Evolutionary conservation across 805 yeast genomes (phyloP).

Genomic region (Saccharomycopsis amapae): DNA sequence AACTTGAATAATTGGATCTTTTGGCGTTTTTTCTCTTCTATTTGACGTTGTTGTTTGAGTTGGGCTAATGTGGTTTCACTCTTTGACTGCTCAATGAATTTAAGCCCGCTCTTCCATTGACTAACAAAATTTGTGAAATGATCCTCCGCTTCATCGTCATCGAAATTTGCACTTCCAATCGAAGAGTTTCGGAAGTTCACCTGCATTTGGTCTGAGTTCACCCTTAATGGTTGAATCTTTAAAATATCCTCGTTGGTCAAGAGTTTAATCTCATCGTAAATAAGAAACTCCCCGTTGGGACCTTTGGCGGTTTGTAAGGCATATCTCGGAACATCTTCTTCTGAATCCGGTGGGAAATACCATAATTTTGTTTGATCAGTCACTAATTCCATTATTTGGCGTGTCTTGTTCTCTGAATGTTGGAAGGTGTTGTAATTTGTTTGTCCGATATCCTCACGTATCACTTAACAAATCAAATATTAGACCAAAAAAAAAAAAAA

Average conservation of each 20-base stretch:
- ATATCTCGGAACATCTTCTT: slow-evolving; percentile 26
- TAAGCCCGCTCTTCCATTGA: slow-evolving; percentile 27
- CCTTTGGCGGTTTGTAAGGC: slow-evolving; percentile 21
- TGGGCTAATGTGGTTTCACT: slow-evolving; percentile 4
- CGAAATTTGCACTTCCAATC: slow-evolving; percentile 15
- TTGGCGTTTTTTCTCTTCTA: slow-evolving; percentile 16
- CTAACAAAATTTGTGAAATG: slow-evolving; percentile 26
- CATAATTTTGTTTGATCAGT: slow-evolving; percentile 21
- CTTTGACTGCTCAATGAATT: slow-evolving; percentile 21
- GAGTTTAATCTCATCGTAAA: slow-evolving; percentile 12
- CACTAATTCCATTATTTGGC: slow-evolving; percentile 20
- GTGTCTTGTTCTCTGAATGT: not conserved
- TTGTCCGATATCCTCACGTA: too few relatives aligned
- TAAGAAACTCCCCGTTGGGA: not conserved
- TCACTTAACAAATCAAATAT: too few relatives aligned
- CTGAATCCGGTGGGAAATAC: slow-evolving; percentile 27
- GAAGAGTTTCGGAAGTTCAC: slow-evolving; percentile 12
- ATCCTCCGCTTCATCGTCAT: slow-evolving; percentile 17
- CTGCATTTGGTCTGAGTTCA: slow-evolving; percentile 18
- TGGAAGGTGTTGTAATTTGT: too few relatives aligned
- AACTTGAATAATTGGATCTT: slow-evolving; percentile 19
- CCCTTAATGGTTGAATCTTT: slow-evolving; percentile 19
- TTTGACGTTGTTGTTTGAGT: slow-evolving; percentile 2
- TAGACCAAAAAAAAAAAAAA: too few relatives aligned
- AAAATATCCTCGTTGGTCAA: slow-evolving; percentile 10